Base-by-base conservation (phyloP, 2,329 filamentous ascomycete species). In the Calcarisporium arbuscula region DNA sequence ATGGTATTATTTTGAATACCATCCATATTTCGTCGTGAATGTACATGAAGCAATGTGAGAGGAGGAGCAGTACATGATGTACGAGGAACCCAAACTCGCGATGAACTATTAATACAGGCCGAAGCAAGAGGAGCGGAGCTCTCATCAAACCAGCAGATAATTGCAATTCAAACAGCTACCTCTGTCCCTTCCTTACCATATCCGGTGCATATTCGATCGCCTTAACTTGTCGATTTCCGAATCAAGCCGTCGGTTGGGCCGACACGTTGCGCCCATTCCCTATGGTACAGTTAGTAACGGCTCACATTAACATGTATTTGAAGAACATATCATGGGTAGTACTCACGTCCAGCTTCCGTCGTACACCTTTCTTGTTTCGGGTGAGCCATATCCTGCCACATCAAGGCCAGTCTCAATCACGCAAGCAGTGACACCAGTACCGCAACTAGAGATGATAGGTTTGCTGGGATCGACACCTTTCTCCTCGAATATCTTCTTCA, bases 291-390 rank as follows among this genome's bases (percentile, higher is more conserved):
- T 64, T 50, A 61, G 55, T 21, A 22, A 30, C 19, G 33, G 19
- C 12, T 12, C 8, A 5, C 15, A 5, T 5, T 26, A 17, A 30
- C 16, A 14, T 30, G 16, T n/a, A n/a, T n/a, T 15, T 15, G 11
- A 15, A 14, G 8, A 9, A 8, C 4, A 15, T 8, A 25, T 26
- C 6, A 10, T n/a, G 20, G 11, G 25, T 17, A 36, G 9, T 8
- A 82, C 85, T 79, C 69, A 94, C 74, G 92, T 96, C 92, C 92
- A 98, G 60, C 89, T 95, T 30, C 92, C 92, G 58, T 98, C 92
- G 52, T 98, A 98, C 16, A 98, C 70, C 53, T 74, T 80, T 46
- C 85, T 76, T 35, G 75, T 74, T 41, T 80, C 72, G 1, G 74
- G 61, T 5, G 75, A 67, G 3, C 83, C 85, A 53, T 79, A 89